Percentiles rank a stretch among this genome's conserved stretches.
These are phyloP conservation scores for Handroanthus guayacan DNA, from an alignment of 257 asterid genomes.

Conservation along the genomic window DNA sequence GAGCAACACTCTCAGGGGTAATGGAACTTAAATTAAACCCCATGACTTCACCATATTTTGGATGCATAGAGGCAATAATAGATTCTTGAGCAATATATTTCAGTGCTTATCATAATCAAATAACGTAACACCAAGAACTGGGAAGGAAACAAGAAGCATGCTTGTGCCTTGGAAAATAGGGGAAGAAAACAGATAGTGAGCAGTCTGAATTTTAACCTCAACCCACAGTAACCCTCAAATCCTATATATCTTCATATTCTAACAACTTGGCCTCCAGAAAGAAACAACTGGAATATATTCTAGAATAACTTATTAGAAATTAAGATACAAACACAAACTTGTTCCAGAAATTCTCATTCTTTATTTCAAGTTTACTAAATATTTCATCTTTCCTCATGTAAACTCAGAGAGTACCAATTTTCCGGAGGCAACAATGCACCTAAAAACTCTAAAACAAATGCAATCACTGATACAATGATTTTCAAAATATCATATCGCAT, in stretches of 20 bases:
- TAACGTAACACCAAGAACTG: neutral
- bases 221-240: neutral
- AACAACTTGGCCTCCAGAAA: neutral
- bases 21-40: neutral
- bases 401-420: neutral
- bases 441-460: neutral
- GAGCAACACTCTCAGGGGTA: neutral
- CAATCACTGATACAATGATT: neutral
- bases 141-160: neutral
- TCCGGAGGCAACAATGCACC: neutral
- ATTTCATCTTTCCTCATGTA: neutral
- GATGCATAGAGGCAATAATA: neutral
- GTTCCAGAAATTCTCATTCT: neutral
- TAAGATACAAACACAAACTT: neutral
- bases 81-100: neutral
- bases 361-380: slow-evolving; percentile 6
- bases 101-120: neutral
- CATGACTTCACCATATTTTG: neutral
- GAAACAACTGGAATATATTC: slow-evolving; percentile 4
- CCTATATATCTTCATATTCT: neutral
- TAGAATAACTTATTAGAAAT: neutral
- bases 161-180: too few relatives aligned
- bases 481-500: neutral
- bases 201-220: neutral
- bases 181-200: neutral